Conservation (phyloP, 495 filamentous ascomycete species). For the Xylaria flabelliformis region DNA sequence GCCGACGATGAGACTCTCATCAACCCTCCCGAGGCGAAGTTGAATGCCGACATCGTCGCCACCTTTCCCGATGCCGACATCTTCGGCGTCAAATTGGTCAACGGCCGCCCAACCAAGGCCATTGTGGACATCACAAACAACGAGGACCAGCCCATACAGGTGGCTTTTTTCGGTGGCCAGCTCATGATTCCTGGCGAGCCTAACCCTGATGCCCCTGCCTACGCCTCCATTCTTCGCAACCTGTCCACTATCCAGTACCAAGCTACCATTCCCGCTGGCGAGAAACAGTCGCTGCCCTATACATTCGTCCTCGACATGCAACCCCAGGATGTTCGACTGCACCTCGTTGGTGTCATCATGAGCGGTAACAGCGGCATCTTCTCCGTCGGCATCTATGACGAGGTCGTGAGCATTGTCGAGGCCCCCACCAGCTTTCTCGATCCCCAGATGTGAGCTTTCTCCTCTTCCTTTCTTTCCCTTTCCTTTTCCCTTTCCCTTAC, state of each 20-base stretch:
- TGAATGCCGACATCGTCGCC: conserved; percentile 77
- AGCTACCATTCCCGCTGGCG: conserved; percentile 77
- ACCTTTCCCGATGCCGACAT: conserved; percentile 84
- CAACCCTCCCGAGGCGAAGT: conserved; percentile 57
- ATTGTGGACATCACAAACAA: conserved; percentile 83
- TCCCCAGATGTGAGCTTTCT: conserved; percentile 82
- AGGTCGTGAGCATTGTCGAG: conserved; percentile 88
- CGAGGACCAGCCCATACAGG: conserved; percentile 75
- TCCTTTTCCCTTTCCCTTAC: conserved; percentile 24
- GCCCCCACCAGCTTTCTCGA: conserved; percentile 92
- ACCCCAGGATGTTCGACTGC: conserved; percentile 84
- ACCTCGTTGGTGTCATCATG: conserved; percentile 72
- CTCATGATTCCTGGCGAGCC: conserved; percentile 64
- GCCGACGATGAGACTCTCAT: conserved; percentile 46
- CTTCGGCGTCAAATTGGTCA: conserved; percentile 95
- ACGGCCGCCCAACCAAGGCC: conserved; percentile 84
- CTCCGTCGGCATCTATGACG: conserved; percentile 83
- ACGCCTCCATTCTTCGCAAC: conserved; percentile 73
- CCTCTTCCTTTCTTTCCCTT: conserved; percentile 23
- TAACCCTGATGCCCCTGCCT: conserved; percentile 57
- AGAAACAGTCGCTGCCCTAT: conserved; percentile 78
- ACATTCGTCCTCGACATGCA: conserved; percentile 90
- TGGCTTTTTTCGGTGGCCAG: conserved; percentile 79
- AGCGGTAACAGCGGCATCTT: conserved; percentile 70
- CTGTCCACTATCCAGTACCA: conserved; percentile 78